phyloP scores from a whole-genome alignment of 2,329 filamentous ascomycete genomes.

The Ophiostoma australiae region DNA sequence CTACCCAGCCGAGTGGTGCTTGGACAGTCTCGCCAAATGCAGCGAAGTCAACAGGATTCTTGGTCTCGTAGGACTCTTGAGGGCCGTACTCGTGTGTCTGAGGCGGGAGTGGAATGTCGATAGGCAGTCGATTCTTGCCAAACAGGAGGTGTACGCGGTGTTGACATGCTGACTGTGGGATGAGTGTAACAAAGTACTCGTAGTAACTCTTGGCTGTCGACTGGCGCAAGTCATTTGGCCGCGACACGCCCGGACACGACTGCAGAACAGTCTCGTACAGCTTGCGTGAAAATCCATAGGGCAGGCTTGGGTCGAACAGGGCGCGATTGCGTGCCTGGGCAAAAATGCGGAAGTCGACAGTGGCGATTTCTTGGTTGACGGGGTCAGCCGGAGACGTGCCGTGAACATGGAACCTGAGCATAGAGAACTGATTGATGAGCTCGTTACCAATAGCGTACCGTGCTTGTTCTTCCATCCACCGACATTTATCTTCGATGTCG shows the following conservation, averaged over 20 bases:
- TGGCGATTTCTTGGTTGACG: neutral
- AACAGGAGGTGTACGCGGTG: neutral
- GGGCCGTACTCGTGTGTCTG: neutral
- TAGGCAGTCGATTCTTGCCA: neutral
- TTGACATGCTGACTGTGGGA: neutral
- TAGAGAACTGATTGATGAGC: neutral
- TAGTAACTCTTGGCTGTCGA: neutral
- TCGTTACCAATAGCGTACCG: neutral
- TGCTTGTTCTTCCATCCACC: neutral
- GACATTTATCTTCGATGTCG: neutral
- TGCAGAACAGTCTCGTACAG: slow-evolving; percentile 26
- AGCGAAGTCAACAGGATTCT: neutral
- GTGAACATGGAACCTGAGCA: neutral
- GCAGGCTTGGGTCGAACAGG: slow-evolving; percentile 23
- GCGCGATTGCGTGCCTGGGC: neutral
- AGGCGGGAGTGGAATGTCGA: neutral
- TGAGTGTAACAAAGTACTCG: neutral
- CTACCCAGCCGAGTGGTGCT: neutral
- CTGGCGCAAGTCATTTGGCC: slow-evolving; percentile 24
- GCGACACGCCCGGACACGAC: slow-evolving; percentile 24
- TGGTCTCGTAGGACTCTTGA: neutral
- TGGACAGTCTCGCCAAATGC: neutral
- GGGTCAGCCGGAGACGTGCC: neutral
- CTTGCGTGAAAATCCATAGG: slow-evolving; percentile 24
- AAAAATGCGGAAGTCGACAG: neutral